Evolutionary conservation across 2,329 filamentous ascomycete genomes (phyloP).

Genomic region (Chlorencoelia australis): DNA sequence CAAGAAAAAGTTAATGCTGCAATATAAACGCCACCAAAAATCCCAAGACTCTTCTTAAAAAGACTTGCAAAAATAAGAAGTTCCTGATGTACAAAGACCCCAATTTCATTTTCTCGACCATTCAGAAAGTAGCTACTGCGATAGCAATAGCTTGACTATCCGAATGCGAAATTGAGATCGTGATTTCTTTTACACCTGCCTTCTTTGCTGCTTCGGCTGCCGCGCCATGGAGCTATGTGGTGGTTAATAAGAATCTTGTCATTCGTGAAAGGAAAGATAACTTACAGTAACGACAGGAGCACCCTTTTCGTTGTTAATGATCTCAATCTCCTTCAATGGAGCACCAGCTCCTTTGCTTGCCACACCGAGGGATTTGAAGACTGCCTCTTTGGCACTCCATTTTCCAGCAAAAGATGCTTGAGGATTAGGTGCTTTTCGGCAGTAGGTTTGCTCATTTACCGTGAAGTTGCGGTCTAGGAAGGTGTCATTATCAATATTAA

Average conservation of each 20-base stretch:
- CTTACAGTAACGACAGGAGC: slow-evolving; percentile 79
- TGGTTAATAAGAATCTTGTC: slow-evolving; percentile 8
- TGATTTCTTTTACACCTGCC: slow-evolving; percentile 79
- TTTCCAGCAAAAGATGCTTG: slow-evolving; percentile 88
- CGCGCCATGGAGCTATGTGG: slow-evolving; percentile 66
- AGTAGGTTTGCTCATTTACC: slow-evolving; percentile 72
- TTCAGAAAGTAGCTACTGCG: slow-evolving; percentile 70
- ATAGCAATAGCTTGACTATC: slow-evolving; percentile 92
- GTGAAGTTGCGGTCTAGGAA: slow-evolving; percentile 97
- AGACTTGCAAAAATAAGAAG: too few relatives aligned
- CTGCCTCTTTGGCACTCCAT: slow-evolving; percentile 97
- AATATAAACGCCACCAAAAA: too few relatives aligned
- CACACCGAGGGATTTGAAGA: slow-evolving; percentile 94
- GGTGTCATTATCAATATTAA: slow-evolving; percentile 90
- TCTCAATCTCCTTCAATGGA: slow-evolving; percentile 89
- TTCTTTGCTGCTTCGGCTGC: slow-evolving; percentile 75
- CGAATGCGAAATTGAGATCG: slow-evolving; percentile 90
- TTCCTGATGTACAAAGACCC: too few relatives aligned
- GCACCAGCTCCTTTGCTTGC: slow-evolving; percentile 80
- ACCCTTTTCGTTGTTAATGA: slow-evolving; percentile 68
- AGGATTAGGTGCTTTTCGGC: slow-evolving; percentile 65
- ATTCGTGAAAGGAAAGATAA: slow-evolving; percentile 11
- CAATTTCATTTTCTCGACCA: too few relatives aligned
- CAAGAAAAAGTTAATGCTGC: too few relatives aligned
- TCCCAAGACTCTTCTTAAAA: too few relatives aligned